A percentile compares a stretch with the other conserved stretches of the same genome.
These are phyloP conservation scores for Nematocida sp. DNA, from an alignment of 371 early-diverging fungal genomes.

Conservation along the genomic window DNA sequence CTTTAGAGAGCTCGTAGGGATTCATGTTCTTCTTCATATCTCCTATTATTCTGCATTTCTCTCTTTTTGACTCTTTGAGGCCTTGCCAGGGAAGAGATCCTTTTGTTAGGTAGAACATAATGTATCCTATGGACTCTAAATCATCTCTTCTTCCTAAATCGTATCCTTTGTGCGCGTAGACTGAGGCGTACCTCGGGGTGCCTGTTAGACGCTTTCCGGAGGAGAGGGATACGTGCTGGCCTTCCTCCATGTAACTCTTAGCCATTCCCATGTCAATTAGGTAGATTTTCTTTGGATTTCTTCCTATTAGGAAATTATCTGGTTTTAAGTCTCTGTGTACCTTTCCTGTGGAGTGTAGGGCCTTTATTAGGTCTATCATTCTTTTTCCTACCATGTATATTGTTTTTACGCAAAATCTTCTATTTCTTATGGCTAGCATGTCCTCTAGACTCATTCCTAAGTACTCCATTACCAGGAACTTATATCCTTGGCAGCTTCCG, in stretches of 20 bases:
- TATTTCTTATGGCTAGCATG: conserved; percentile 50
- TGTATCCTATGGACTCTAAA: conserved; percentile 92
- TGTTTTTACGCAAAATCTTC: conserved; percentile 53
- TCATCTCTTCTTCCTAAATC: conserved; percentile 99
- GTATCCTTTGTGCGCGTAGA: conserved; percentile 93
- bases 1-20: conserved; percentile 82
- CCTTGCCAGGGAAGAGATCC: conserved; percentile 99
- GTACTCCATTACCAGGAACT: conserved; percentile 60
- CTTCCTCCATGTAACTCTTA: conserved; percentile 90
- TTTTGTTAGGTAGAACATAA: conserved; percentile 94
- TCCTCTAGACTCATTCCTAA: conserved; percentile 53
- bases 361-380: conserved; percentile 67
- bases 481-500: conserved; percentile 38
- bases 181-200: conserved; percentile 94
- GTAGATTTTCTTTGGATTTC: conserved; percentile 76
- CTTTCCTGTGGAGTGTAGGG: conserved; percentile 72
- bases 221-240: conserved; percentile 88
- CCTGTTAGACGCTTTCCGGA: conserved; percentile 96
- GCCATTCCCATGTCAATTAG: conserved; percentile 98
- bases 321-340: conserved; percentile 77
- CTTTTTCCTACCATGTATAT: conserved; percentile 66
- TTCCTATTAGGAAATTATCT: conserved; percentile 72
- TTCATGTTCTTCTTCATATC: conserved; percentile 96
- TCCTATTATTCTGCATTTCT: conserved; percentile 97
- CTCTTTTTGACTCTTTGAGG: conserved; percentile 86